A percentile compares a stretch with the other conserved stretches of the same genome.
phyloP scores from a whole-genome alignment of 2,329 filamentous ascomycete genomes.

The Ophiostoma fasciatum region DNA sequence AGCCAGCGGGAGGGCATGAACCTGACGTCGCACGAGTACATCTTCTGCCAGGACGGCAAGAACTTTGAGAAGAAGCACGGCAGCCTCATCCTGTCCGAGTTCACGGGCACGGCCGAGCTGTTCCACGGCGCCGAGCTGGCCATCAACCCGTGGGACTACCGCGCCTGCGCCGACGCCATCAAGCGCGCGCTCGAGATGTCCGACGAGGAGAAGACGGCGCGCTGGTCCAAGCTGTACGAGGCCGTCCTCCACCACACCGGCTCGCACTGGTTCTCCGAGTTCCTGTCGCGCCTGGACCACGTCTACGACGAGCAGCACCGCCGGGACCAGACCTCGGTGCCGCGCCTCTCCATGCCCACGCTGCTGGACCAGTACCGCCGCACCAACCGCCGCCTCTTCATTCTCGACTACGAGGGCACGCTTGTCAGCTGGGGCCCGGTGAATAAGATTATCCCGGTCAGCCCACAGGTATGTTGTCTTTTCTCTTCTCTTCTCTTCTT shows the following conservation, averaged over 20 bases:
- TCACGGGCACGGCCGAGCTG: slow-evolving; percentile 79
- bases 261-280: slow-evolving; percentile 69
- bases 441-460: slow-evolving; percentile 71
- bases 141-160: slow-evolving; percentile 93
- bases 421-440: slow-evolving; percentile 77
- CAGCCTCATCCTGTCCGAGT: slow-evolving; percentile 84
- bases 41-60: slow-evolving; percentile 81
- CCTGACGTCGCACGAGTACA: slow-evolving; percentile 83
- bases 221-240: slow-evolving; percentile 61
- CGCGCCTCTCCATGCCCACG: slow-evolving; percentile 57
- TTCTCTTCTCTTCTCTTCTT: neutral
- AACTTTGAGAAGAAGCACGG: slow-evolving; percentile 63
- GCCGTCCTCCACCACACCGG: slow-evolving; percentile 73
- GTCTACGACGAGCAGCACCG: slow-evolving; percentile 75
- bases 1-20: slow-evolving; percentile 97
- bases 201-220: slow-evolving; percentile 53
- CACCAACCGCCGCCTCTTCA: slow-evolving; percentile 59
- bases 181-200: slow-evolving; percentile 69
- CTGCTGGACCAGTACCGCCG: slow-evolving; percentile 52
- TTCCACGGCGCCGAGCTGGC: slow-evolving; percentile 69
- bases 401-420: slow-evolving; percentile 89
- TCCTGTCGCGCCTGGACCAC: slow-evolving; percentile 53
- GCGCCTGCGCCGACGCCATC: slow-evolving; percentile 75
- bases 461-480: slow-evolving; percentile 42
- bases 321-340: slow-evolving; percentile 74